A percentile compares a stretch with the other conserved stretches of the same genome.
These are phyloP conservation scores for Fusarium oligoseptatum DNA, from an alignment of 2,329 filamentous ascomycete genomes.

Conservation along the genomic window DNA sequence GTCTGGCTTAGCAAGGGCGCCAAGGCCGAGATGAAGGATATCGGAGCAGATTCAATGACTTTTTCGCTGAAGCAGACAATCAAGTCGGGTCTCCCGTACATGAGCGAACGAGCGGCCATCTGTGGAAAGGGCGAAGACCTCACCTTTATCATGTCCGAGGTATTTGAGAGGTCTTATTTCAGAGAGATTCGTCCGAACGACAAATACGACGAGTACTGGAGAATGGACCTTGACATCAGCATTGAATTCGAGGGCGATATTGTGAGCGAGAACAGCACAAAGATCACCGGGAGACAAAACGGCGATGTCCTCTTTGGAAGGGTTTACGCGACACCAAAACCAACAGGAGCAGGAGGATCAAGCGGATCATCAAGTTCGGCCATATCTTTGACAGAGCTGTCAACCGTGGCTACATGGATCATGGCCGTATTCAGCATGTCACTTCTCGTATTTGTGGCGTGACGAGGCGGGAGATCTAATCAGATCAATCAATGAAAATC, in stretches of 20 bases:
- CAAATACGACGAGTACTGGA: not conserved
- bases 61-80: constrained; percentile 22
- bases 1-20: constrained; percentile 28
- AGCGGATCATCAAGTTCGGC: not conserved
- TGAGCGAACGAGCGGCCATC: constrained; percentile 1
- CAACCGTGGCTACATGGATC: not conserved
- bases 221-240: not conserved
- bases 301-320: constrained; percentile 6
- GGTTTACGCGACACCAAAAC: not conserved
- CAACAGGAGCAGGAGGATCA: not conserved
- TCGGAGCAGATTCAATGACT: constrained; percentile 24
- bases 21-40: constrained; percentile 17
- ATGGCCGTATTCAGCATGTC: not conserved
- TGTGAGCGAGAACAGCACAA: constrained; percentile 31
- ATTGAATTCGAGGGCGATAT: constrained; percentile 24
- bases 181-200: not conserved
- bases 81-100: not conserved
- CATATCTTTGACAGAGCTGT: not conserved
- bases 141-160: not conserved
- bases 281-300: not conserved
- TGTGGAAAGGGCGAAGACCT: not conserved
- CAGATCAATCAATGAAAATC: not conserved
- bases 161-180: constrained; percentile 9
- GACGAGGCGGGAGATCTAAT: not conserved
- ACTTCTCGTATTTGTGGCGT: not conserved